Percentiles rank a stretch among this genome's conserved stretches.
These are phyloP conservation scores for Sporothrix globosa DNA, from an alignment of 2,329 filamentous ascomycete genomes.

Conservation along the genomic window DNA sequence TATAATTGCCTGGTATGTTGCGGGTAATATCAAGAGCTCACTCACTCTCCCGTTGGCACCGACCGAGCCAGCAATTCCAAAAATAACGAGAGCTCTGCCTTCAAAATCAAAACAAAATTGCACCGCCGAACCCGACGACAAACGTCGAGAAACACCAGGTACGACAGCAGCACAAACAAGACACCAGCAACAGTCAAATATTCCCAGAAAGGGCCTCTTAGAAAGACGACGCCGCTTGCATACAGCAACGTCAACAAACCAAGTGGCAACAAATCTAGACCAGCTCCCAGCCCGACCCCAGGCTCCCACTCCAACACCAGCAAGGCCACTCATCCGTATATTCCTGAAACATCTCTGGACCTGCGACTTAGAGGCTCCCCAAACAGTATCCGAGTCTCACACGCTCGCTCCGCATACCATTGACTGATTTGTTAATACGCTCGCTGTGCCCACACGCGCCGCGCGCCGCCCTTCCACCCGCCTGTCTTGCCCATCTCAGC, in stretches of 20 bases:
- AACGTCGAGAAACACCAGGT: not conserved
- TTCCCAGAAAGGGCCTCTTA: not conserved
- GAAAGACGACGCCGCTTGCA: not conserved
- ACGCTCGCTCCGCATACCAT: slow-evolving; percentile 25
- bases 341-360: slow-evolving; percentile 1
- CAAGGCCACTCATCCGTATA: not conserved
- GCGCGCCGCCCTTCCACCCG: slow-evolving; percentile 18
- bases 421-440: slow-evolving; percentile 7
- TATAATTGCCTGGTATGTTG: not conserved
- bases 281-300: not conserved
- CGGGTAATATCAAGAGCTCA: not conserved
- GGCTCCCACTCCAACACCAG: not conserved
- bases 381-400: slow-evolving; percentile 12
- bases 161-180: not conserved
- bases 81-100: not conserved
- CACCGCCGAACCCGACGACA: not conserved
- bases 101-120: not conserved
- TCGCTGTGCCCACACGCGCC: not conserved
- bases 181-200: not conserved
- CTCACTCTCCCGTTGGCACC: not conserved
- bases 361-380: not conserved
- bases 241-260: not conserved
- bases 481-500: slow-evolving; percentile 10
- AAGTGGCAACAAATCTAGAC: not conserved
- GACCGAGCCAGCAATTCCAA: slow-evolving; percentile 2